Evolutionary conservation across 75 land plant genomes (phyloP).

Genomic region (Pseudotsuga menziesii): DNA sequence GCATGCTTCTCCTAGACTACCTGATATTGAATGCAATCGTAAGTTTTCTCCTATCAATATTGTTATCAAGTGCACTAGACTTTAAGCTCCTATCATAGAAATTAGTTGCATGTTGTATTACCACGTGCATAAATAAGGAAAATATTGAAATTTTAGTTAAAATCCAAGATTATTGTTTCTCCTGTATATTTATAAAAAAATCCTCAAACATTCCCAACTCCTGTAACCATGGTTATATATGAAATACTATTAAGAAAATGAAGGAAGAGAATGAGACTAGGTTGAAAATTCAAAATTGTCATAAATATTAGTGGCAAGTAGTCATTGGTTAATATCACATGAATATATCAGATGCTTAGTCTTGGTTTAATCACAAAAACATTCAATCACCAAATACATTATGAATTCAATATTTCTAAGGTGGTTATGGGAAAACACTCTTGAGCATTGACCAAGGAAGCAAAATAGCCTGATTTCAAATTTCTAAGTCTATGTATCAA

Average conservation of each 20-base stretch:
- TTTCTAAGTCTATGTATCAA: not conserved
- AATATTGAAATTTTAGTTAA: not conserved
- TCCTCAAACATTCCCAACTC: not conserved
- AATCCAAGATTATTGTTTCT: not conserved
- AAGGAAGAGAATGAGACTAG: not conserved
- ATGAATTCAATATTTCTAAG: not conserved
- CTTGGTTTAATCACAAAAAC: not conserved
- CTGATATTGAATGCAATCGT: conserved; percentile 97
- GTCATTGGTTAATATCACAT: not conserved
- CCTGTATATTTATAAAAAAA: not conserved
- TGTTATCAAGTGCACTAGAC: conserved; percentile 18
- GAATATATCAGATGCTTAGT: not conserved
- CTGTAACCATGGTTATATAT: not conserved
- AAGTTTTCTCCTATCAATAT: conserved; percentile 47
- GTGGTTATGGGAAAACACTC: not conserved
- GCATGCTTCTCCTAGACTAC: conserved; percentile 20
- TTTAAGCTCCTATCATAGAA: conserved; percentile 39
- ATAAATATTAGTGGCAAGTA: not conserved
- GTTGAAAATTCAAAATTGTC: not conserved
- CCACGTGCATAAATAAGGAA: conserved; percentile 45
- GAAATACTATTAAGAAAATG: not conserved
- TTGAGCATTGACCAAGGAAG: not conserved
- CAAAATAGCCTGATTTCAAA: not conserved
- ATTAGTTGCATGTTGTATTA: conserved; percentile 81
- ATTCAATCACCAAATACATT: not conserved